A percentile compares a stretch with the other conserved stretches of the same genome.
phyloP scores from a whole-genome alignment of 352 stramenopile genomes.

The Pythium guiyangense region DNA sequence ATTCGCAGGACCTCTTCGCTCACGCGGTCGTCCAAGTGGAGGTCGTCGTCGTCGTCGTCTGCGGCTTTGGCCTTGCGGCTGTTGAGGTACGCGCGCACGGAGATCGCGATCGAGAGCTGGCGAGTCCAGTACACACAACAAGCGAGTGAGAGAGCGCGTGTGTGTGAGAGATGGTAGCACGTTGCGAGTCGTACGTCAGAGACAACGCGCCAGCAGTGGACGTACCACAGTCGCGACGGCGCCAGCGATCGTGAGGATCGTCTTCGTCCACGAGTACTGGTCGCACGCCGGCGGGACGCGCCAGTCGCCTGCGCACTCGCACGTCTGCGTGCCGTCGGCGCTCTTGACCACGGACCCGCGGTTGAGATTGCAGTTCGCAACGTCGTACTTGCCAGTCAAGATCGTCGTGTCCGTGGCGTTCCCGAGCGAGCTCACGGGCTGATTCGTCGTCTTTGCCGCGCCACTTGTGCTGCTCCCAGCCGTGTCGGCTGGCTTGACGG shows the following conservation, averaged over 20 bases:
- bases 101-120: constrained; percentile 55
- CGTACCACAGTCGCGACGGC: constrained; percentile 45
- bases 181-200: not conserved
- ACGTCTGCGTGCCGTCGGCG: constrained; percentile 29
- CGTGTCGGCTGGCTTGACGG: constrained; percentile 6
- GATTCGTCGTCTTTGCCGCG: constrained; percentile 4
- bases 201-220: not conserved
- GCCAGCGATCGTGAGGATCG: constrained; percentile 47
- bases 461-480: not conserved
- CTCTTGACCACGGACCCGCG: constrained; percentile 36
- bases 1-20: constrained; percentile 13
- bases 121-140: constrained; percentile 1
- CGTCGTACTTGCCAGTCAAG: constrained; percentile 17
- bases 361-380: constrained; percentile 46
- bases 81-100: constrained; percentile 38
- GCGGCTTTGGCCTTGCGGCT: constrained; percentile 22
- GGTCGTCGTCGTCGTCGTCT: not conserved
- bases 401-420: constrained; percentile 10
- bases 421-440: constrained; percentile 6
- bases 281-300: constrained; percentile 46
- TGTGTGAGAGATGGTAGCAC: no score
- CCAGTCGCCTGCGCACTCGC: constrained; percentile 63
- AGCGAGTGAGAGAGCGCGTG: no score
- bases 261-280: constrained; percentile 49
- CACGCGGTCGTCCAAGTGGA: constrained; percentile 13